These are phyloP conservation scores for Calonectria crousiana DNA, from an alignment of 2,329 filamentous ascomycete species.

Conservation along the genomic window DNA sequence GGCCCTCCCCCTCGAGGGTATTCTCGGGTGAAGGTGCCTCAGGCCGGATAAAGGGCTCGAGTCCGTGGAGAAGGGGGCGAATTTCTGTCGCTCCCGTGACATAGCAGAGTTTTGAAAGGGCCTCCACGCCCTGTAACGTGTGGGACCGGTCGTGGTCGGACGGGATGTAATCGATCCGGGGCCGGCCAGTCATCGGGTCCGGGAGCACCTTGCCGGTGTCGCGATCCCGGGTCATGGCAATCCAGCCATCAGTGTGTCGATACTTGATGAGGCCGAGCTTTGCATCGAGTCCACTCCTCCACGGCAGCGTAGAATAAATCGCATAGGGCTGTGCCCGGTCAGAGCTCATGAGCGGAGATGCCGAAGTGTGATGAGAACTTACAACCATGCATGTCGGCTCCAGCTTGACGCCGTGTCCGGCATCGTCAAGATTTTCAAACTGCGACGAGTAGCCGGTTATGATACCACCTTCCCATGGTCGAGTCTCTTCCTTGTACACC, in stretches of 20 bases:
- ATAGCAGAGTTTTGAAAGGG: conserved; percentile 81
- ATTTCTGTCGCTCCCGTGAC: conserved; percentile 86
- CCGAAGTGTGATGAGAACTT: conserved; percentile 39
- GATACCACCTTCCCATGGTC: conserved; percentile 81
- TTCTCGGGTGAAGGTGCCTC: conserved; percentile 34
- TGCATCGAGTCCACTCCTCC: conserved; percentile 75
- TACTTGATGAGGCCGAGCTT: conserved; percentile 79
- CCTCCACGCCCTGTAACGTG: conserved; percentile 78
- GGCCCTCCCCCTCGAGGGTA: conserved; percentile 29
- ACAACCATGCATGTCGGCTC: conserved; percentile 80
- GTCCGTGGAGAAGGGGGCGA: conserved; percentile 70
- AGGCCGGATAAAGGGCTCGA: conserved; percentile 70
- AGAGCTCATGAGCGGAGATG: conserved; percentile 22
- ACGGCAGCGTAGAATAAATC: conserved; percentile 73
- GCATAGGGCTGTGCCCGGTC: conserved; percentile 67
- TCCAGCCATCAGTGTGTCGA: conserved; percentile 77
- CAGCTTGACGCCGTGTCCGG: conserved; percentile 86
- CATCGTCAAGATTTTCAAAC: conserved; percentile 84
- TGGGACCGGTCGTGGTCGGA: conserved; percentile 80
- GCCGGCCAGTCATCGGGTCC: conserved; percentile 75
- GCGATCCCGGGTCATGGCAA: conserved; percentile 80
- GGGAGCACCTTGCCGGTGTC: conserved; percentile 80
- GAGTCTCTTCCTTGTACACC: conserved; percentile 77
- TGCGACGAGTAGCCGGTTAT: conserved; percentile 82
- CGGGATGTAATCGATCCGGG: conserved; percentile 76